phyloP scores from a whole-genome alignment of 768 basidiomycete species.

The Podaxis pistillaris region DNA sequence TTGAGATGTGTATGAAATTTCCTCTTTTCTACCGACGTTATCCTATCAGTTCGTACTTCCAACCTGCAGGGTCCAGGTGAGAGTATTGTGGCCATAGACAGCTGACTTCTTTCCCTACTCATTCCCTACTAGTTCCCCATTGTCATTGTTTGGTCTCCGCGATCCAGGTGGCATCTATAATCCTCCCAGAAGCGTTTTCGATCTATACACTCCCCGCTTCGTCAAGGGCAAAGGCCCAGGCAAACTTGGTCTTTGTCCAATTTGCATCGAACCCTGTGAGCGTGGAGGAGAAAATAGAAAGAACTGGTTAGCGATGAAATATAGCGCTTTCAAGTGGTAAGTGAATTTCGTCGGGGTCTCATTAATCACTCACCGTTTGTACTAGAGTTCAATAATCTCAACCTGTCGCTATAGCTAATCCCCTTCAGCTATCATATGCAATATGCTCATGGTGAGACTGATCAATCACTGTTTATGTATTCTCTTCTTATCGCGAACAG shows the following conservation, averaged over 20 bases:
- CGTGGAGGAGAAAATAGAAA: constrained; percentile 66
- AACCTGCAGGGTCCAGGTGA: constrained; percentile 38
- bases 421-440: constrained; percentile 77
- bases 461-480: background rate
- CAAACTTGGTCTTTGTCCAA: constrained; percentile 77
- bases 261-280: constrained; percentile 59
- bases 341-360: constrained; percentile 20
- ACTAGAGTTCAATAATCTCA: background rate
- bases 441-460: constrained; percentile 63
- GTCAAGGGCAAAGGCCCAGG: constrained; percentile 65
- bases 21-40: constrained; percentile 71
- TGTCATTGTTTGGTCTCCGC: constrained; percentile 28
- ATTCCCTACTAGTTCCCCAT: constrained; percentile 31
- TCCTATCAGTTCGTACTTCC: constrained; percentile 58
- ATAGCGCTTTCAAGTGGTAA: constrained; percentile 81
- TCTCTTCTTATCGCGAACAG: constrained; percentile 31
- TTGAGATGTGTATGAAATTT: constrained; percentile 50
- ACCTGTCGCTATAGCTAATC: background rate
- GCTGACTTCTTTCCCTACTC: background rate
- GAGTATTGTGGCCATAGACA: constrained; percentile 13
- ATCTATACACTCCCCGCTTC: constrained; percentile 79
- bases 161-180: constrained; percentile 58
- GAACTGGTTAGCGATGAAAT: constrained; percentile 77
- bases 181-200: constrained; percentile 54
- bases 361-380: background rate